Percentiles rank a stretch among this genome's conserved stretches.
These are phyloP conservation scores for Trametes hirsuta DNA, from an alignment of 1,284 basidiomycete genomes.

Conservation along the genomic window DNA sequence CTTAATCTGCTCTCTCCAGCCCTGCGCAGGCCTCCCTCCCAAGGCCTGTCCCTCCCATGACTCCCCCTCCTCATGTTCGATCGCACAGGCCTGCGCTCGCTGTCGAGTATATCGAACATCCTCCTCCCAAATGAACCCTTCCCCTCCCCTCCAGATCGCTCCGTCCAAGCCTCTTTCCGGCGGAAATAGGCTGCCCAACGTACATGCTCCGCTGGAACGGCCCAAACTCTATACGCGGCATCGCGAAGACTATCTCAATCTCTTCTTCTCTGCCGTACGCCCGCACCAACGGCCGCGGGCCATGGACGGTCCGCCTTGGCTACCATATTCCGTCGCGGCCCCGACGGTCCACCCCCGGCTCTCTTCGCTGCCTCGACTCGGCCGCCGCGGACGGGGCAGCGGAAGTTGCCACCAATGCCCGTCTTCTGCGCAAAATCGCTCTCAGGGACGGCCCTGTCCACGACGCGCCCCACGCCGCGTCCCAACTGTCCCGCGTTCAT, in stretches of 20 bases:
- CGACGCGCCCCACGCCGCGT: constrained; percentile 10
- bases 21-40: constrained; percentile 10
- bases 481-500: constrained; percentile 20
- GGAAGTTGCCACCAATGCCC: neutral
- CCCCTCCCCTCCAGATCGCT: neutral
- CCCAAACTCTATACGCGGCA: neutral
- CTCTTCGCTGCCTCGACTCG: neutral
- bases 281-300: neutral
- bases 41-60: constrained; percentile 8
- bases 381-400: neutral
- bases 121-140: constrained; percentile 1
- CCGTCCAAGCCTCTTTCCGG: constrained; percentile 7
- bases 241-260: constrained; percentile 1
- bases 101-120: neutral
- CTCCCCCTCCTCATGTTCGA: constrained; percentile 22
- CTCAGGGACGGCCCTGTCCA: neutral
- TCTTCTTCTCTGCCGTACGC: constrained; percentile 1
- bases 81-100: constrained; percentile 7
- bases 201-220: constrained; percentile 11
- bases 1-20: constrained; percentile 18
- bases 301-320: neutral
- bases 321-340: neutral
- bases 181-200: constrained; percentile 12
- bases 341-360: neutral
- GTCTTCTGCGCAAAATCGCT: neutral